phyloP scores from a whole-genome alignment of 257 asterid species.

The Solanum arcanum region DNA sequence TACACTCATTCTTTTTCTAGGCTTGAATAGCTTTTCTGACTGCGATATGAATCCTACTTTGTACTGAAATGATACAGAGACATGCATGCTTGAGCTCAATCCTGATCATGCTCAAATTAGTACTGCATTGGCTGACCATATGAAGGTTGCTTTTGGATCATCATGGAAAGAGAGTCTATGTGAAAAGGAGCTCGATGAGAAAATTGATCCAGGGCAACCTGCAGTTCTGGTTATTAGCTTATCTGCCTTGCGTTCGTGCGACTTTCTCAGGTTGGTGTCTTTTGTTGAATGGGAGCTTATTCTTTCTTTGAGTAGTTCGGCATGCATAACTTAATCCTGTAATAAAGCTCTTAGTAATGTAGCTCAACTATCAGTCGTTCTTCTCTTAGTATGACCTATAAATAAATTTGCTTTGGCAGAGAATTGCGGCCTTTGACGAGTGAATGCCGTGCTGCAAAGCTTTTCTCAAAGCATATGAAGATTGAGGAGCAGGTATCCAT shows the following conservation, averaged over 20 bases:
- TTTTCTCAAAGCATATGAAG: slow-evolving; percentile 97
- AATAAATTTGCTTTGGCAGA: slow-evolving; percentile 28
- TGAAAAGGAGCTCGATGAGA: slow-evolving; percentile 41
- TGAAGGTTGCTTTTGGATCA: slow-evolving; percentile 68
- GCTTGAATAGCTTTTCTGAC: background rate
- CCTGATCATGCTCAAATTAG: slow-evolving; percentile 19
- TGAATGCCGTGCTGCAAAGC: slow-evolving; percentile 90
- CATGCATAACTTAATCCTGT: background rate
- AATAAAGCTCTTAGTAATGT: background rate
- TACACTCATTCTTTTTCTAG: background rate
- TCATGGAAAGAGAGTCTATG: slow-evolving; percentile 64
- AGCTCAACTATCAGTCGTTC: background rate
- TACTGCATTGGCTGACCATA: slow-evolving; percentile 40
- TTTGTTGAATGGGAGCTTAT: background rate
- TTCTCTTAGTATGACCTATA: background rate
- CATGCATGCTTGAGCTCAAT: slow-evolving; percentile 44
- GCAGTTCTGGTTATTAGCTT: slow-evolving; percentile 69
- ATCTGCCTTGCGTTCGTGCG: slow-evolving; percentile 76
- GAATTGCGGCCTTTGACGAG: slow-evolving; percentile 67
- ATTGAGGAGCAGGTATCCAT: slow-evolving; percentile 82
- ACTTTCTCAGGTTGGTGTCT: slow-evolving; percentile 58
- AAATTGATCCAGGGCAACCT: slow-evolving; percentile 73
- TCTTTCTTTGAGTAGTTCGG: background rate
- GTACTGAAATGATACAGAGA: slow-evolving; percentile 22
- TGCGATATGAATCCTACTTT: background rate